Conservation (phyloP, 1,284 basidiomycete species). For the Leccinum laetum region DNA sequence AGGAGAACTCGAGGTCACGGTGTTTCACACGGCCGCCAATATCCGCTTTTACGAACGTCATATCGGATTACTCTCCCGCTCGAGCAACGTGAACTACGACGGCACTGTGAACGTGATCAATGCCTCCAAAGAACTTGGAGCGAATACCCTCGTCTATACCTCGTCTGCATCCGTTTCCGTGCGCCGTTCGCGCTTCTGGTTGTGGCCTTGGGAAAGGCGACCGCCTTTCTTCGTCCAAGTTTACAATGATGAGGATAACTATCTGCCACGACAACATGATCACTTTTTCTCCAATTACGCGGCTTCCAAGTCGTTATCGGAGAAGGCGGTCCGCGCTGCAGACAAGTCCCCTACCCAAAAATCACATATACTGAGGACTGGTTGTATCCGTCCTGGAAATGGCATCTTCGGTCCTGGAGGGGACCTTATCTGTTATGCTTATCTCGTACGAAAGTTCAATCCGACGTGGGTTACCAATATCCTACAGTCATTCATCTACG, state of each 20-base stretch:
- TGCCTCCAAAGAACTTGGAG: constrained; percentile 42
- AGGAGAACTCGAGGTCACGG: constrained; percentile 43
- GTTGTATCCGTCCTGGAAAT: constrained; percentile 73
- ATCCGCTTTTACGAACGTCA: constrained; percentile 76
- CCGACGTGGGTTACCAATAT: constrained; percentile 60
- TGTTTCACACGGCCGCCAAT: constrained; percentile 73
- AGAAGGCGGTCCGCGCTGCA: constrained; percentile 54
- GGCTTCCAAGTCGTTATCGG: constrained; percentile 54
- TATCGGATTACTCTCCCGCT: constrained; percentile 47
- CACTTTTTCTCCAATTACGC: constrained; percentile 76
- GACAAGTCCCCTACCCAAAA: constrained; percentile 42
- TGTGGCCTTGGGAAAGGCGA: constrained; percentile 71
- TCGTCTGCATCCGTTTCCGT: constrained; percentile 61
- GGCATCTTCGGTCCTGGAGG: constrained; percentile 74
- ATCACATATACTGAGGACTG: constrained; percentile 51
- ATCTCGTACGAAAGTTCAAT: constrained; percentile 57
- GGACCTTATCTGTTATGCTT: constrained; percentile 63
- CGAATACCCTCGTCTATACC: constrained; percentile 56
- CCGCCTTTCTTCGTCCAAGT: constrained; percentile 56
- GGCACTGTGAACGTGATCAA: constrained; percentile 65
- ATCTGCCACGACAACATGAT: constrained; percentile 46
- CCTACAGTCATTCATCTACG: constrained; percentile 65
- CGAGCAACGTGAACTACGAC: constrained; percentile 58
- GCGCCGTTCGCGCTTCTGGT: constrained; percentile 53
- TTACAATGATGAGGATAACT: constrained; percentile 54